Evolutionary conservation across 345 rosid genomes (phyloP), one percentile per base, ranked within the genome.

Genomic region (Eucalyptus grandis): DNA sequence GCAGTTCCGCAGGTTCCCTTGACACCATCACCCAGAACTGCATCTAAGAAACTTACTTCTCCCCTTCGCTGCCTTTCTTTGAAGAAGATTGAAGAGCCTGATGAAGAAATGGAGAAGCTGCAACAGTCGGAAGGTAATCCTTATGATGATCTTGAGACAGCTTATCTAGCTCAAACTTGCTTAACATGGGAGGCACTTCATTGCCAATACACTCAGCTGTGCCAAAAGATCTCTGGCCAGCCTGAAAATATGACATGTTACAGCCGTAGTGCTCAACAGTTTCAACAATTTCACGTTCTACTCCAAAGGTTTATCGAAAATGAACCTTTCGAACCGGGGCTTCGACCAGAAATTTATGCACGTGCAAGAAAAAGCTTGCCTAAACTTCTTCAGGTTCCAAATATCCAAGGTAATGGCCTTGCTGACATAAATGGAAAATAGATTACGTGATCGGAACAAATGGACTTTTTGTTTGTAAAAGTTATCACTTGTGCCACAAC

Each of bases 121-220:
- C 97, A 94, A 88, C 93, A 90, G 92, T 88, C 93, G 11, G 93
- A 90, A 87, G 49, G 86, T 31, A 93, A 95, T 56, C 93, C 95
- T 53, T 95, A 91, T 90, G 96, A 92, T 60, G 99, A 97, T 93
- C 92, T 98, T 60, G 99, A 98, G 91, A 93, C 90, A 56, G 97
- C 99, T 9, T 98, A 98, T 90, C 96, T 98, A 81, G 99, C 96
- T 92, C 99, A 97, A n/a, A 90, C 95, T 89, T 97, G 99, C 94
- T 94, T 98, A 92, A 95, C 99, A 31, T 98, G 99, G 99, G 99
- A 98, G 93, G 98, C 98, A 47, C 97, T 98, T 90, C 99, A 98
- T 86, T 96, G 99, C 91, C 99, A 97, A 54, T 97, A 96, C 91
- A 92, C 98, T 31, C 99, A 96, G 89, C 93, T 98, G 87, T 90